phyloP scores from a whole-genome alignment of 768 basidiomycete genomes.

The Rickenella mellea region DNA sequence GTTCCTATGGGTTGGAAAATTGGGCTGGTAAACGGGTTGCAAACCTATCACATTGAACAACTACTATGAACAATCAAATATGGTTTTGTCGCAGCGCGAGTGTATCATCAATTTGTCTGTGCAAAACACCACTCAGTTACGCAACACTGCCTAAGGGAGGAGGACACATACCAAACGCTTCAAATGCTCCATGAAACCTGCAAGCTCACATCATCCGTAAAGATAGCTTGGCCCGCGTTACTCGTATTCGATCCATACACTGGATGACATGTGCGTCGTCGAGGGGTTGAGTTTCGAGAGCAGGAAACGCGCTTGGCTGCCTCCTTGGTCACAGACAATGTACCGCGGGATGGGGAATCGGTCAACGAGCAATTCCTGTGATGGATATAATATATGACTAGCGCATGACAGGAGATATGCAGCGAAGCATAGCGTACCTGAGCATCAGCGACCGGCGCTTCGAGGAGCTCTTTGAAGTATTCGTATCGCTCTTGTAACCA shows the following conservation, averaged over 20 bases:
- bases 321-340: constrained; percentile 95
- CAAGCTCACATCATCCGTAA: constrained; percentile 97
- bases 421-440: constrained; percentile 37
- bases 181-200: constrained; percentile 98
- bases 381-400: not conserved
- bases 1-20: no score
- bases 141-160: not conserved
- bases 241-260: constrained; percentile 74
- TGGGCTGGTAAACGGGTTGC: no score
- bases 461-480: constrained; percentile 92
- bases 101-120: constrained; percentile 47
- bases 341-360: constrained; percentile 97
- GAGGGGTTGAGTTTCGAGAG: constrained; percentile 94
- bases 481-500: constrained; percentile 98
- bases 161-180: constrained; percentile 67
- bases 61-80: no score
- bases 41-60: no score
- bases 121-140: constrained; percentile 22
- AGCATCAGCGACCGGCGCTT: constrained; percentile 80
- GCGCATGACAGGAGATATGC: not conserved
- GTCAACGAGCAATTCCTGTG: constrained; percentile 85
- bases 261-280: constrained; percentile 91
- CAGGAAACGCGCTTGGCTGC: constrained; percentile 96
- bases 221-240: constrained; percentile 81
- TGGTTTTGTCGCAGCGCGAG: no score